A percentile compares a stretch with the other conserved stretches of the same genome.
These are phyloP conservation scores for Emericellopsis atlantica DNA, from an alignment of 2,329 filamentous ascomycete species.

Conservation along the genomic window DNA sequence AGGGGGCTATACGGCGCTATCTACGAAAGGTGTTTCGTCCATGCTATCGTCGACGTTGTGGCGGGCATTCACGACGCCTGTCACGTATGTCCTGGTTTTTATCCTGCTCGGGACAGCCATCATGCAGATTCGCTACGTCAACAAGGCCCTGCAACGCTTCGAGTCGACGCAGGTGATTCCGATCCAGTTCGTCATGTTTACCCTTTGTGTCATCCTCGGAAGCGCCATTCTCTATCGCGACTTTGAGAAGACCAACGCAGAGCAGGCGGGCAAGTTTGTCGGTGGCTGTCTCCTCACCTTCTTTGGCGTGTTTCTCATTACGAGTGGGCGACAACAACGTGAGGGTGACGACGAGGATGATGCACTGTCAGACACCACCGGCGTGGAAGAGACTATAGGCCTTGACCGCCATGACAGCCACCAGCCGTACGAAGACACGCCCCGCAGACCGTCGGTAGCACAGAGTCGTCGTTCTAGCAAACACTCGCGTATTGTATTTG, in stretches of 20 bases:
- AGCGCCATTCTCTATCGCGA: slow-evolving; percentile 90
- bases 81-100: slow-evolving; percentile 76
- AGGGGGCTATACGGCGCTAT: slow-evolving; percentile 93
- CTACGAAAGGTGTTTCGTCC: slow-evolving; percentile 92
- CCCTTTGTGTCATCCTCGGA: slow-evolving; percentile 85
- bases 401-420: slow-evolving; percentile 35
- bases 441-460: slow-evolving; percentile 9
- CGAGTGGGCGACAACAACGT: slow-evolving; percentile 57
- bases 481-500: slow-evolving; percentile 31
- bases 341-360: slow-evolving; percentile 46
- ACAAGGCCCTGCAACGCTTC: slow-evolving; percentile 76
- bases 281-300: slow-evolving; percentile 89
- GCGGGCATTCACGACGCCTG: slow-evolving; percentile 78
- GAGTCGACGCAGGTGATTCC: slow-evolving; percentile 97
- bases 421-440: slow-evolving; percentile 8
- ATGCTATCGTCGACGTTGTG: slow-evolving; percentile 85
- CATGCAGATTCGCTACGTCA: slow-evolving; percentile 96
- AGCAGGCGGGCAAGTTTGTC: slow-evolving; percentile 72
- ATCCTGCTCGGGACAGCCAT: slow-evolving; percentile 75
- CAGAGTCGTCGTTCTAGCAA: slow-evolving; percentile 35
- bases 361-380: slow-evolving; percentile 39
- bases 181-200: slow-evolving; percentile 95
- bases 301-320: slow-evolving; percentile 93
- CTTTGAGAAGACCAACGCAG: slow-evolving; percentile 68
- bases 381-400: slow-evolving; percentile 51